A percentile compares a stretch with the other conserved stretches of the same genome.
phyloP scores from a whole-genome alignment of 768 basidiomycete species.

The Leccinum subtestaceum region DNA sequence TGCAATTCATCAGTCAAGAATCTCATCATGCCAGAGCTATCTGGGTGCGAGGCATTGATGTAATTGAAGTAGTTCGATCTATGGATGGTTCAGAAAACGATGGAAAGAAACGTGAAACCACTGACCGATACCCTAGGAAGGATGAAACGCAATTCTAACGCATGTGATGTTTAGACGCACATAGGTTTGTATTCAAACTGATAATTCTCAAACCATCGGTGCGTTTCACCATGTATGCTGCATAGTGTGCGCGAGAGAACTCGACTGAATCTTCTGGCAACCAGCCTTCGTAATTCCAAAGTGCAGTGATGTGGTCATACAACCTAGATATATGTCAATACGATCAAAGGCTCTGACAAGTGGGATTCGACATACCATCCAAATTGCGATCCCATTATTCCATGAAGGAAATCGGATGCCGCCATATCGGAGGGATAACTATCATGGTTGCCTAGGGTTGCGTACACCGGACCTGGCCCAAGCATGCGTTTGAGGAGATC shows the following conservation, averaged over 20 bases:
- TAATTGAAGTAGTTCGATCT: conserved; percentile 75
- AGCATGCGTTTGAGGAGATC: conserved; percentile 63
- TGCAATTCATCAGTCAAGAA: conserved; percentile 79
- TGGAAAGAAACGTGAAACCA: not conserved
- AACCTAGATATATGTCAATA: conserved; percentile 45
- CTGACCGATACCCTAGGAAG: conserved; percentile 33
- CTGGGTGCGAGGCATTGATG: conserved; percentile 67
- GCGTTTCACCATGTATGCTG: conserved; percentile 68
- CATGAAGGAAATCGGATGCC: conserved; percentile 56
- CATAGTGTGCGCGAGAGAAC: conserved; percentile 64
- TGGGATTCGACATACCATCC: conserved; percentile 48
- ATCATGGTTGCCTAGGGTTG: conserved; percentile 76
- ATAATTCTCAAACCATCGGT: conserved; percentile 67
- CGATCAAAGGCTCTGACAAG: not conserved
- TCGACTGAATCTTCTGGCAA: conserved; percentile 53
- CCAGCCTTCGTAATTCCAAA: conserved; percentile 75
- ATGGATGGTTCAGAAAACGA: conserved; percentile 9
- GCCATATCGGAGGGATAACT: conserved; percentile 59
- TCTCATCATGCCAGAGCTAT: conserved; percentile 72
- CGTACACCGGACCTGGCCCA: conserved; percentile 69
- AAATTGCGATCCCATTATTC: conserved; percentile 54
- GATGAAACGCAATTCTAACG: not conserved
- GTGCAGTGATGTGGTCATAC: conserved; percentile 67
- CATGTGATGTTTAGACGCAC: conserved; percentile 39
- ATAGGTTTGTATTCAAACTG: conserved; percentile 74